phyloP scores from a whole-genome alignment of 2,329 filamentous ascomycete genomes.

The Trichoderma oligosporum region DNA sequence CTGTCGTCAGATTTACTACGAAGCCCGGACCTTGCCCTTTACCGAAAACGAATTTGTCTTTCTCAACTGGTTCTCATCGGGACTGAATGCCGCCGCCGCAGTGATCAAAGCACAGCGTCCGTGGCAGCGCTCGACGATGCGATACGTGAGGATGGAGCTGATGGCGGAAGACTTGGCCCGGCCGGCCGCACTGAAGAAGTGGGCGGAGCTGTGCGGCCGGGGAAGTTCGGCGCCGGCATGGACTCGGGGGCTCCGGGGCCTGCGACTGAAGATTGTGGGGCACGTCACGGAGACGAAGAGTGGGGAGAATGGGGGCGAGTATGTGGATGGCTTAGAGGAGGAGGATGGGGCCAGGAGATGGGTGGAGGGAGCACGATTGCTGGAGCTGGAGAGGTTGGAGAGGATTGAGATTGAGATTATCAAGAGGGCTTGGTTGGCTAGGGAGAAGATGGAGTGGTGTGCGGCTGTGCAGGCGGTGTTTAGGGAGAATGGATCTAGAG shows the following conservation, averaged over 20 bases:
- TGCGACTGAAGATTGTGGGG: constrained; percentile 39
- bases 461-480: constrained; percentile 30
- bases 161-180: constrained; percentile 36
- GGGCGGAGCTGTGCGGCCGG: constrained; percentile 35
- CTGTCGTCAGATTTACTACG: constrained; percentile 42
- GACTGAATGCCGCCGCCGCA: constrained; percentile 39
- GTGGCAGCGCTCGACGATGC: constrained; percentile 43
- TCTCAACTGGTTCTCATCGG: constrained; percentile 44
- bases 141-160: constrained; percentile 42
- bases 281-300: constrained; percentile 21
- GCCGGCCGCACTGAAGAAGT: constrained; percentile 29
- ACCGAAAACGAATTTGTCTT: constrained; percentile 45
- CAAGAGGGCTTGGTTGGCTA: constrained; percentile 30
- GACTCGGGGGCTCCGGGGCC: constrained; percentile 35
- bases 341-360: constrained; percentile 21
- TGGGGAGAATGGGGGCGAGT: constrained; percentile 13
- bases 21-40: constrained; percentile 41
- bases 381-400: constrained; percentile 31
- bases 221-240: constrained; percentile 23
- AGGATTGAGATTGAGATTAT: constrained; percentile 42
- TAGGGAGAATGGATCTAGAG: constrained; percentile 20
- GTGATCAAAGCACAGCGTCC: constrained; percentile 34
- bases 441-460: constrained; percentile 37
- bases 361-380: constrained; percentile 32
- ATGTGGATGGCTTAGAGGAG: constrained; percentile 19